phyloP scores from a whole-genome alignment of 768 basidiomycete species.

The Leccinellum albellum region DNA sequence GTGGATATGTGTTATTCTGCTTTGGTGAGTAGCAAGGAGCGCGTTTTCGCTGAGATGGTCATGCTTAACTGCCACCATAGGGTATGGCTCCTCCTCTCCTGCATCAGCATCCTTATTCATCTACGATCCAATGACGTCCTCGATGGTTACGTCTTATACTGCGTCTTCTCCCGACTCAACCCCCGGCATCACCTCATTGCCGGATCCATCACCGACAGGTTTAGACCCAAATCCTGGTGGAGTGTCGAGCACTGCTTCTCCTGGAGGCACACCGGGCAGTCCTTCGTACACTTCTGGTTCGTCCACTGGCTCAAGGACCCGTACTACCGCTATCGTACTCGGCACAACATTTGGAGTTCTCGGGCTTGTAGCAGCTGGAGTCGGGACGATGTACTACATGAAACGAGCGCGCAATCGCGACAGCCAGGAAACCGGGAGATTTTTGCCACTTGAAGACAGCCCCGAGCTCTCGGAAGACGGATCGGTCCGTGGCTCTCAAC shows the following conservation, averaged over 20 bases:
- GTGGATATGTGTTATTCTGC: conserved; percentile 66
- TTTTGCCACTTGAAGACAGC: conserved; percentile 20
- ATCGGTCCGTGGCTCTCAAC: conserved; percentile 3
- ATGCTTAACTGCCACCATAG: conserved; percentile 22
- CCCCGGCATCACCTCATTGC: conserved; percentile 32
- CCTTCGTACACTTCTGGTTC: conserved; percentile 15
- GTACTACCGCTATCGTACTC: conserved; percentile 50
- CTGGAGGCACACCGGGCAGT: conserved; percentile 6
- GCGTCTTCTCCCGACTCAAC: conserved; percentile 31
- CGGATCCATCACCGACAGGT: conserved; percentile 32
- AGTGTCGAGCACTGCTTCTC: conserved; percentile 5
- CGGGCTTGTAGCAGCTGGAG: conserved; percentile 44
- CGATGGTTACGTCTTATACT: conserved; percentile 42
- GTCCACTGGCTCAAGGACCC: conserved; percentile 18
- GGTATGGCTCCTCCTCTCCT: conserved; percentile 31
- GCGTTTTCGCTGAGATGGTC: not conserved
- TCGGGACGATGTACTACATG: conserved; percentile 43
- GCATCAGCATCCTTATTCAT: conserved; percentile 54
- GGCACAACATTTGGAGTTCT: conserved; percentile 61
- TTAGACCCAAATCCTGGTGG: conserved; percentile 9
- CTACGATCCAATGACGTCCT: conserved; percentile 39
- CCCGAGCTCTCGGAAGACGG: conserved; percentile 13
- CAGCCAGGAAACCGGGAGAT: conserved; percentile 4
- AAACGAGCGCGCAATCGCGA: conserved; percentile 29
- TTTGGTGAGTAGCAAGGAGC: conserved; percentile 54